These are phyloP conservation scores for Magnolia officinalis DNA, from an alignment of 164 flowering plant genomes.

Conservation along the genomic window DNA sequence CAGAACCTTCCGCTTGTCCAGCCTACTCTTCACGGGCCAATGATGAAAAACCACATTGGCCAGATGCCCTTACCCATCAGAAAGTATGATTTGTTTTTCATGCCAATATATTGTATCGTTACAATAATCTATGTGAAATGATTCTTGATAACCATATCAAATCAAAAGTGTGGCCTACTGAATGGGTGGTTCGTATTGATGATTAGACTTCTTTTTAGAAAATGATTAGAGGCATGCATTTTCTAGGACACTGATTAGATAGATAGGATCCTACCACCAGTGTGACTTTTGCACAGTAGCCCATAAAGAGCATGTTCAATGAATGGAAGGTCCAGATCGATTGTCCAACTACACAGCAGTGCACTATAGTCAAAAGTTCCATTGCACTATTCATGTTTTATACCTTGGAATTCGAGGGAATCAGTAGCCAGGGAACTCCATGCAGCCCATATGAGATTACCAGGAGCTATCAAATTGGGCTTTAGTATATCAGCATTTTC, in stretches of 20 bases:
- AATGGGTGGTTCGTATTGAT: background rate
- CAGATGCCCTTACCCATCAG: background rate
- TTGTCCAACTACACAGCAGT: background rate
- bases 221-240: too few relatives aligned
- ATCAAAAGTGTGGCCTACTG: background rate
- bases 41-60: background rate
- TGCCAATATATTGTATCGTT: too few relatives aligned
- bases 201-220: too few relatives aligned
- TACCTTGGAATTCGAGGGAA: slow-evolving; percentile 87
- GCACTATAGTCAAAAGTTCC: background rate
- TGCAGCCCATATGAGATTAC: slow-evolving; percentile 91
- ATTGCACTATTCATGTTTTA: background rate
- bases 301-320: background rate
- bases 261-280: background rate
- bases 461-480: slow-evolving; percentile 94
- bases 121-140: background rate
- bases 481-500: slow-evolving; percentile 83
- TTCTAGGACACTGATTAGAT: background rate
- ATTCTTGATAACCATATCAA: background rate
- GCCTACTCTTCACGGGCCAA: background rate
- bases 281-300: background rate
- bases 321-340: background rate
- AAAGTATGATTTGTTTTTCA: background rate
- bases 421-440: slow-evolving; percentile 91
- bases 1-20: background rate